Evolutionary conservation across 768 basidiomycete genomes (phyloP), one percentile per base, ranked within the genome.

Genomic region (Hygrocybe punicea): DNA sequence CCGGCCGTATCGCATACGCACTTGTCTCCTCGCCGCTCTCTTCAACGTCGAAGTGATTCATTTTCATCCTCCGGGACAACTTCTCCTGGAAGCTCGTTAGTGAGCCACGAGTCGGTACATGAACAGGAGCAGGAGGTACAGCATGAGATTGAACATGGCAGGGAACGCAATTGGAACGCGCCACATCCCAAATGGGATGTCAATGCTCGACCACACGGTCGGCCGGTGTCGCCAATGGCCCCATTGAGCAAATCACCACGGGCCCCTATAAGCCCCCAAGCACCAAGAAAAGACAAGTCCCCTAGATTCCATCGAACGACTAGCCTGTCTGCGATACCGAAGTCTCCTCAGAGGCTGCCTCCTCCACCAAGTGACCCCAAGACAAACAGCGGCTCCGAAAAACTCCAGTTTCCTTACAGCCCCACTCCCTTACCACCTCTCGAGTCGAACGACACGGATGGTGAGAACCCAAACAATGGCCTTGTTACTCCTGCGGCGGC

Each of bases 91-190:
- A 73, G 71, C 55, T 84, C 83, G 14, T 13, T 48, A 19, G 63
- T 60, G 29, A 73, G 68, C 13, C 72, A 71, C 23, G 73, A 73
- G 2, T 34, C 45, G 16, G 34, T 36, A 44, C 21, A 2, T 2
- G 42, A 45, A 9, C 52, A 42, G 4, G 37, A 33, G 19, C 53
- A 65, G 52, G 69, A 68, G 42, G 60, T 70, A 51, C 56, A 65
- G 57, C 60, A 67, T n/a, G 80, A 76, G 60, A 56, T 70, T 4
- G 57, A 63, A n/a, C 79, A 82, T 37, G 78, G 80, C 61, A 78
- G 84, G 48, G 86, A 87, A 68, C 76, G 83, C 48, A 87, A 87
- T 62, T 87, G 85, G 86, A 84, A 85, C 66, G 79, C 85, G 7
- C 83, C 82, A n/a, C 80, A 76, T 36, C 84, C 83, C 6, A 78